Base-by-base conservation (phyloP, 1,139 yeast genomes). In the Yamadazyma kanchanaburiensis region DNA sequence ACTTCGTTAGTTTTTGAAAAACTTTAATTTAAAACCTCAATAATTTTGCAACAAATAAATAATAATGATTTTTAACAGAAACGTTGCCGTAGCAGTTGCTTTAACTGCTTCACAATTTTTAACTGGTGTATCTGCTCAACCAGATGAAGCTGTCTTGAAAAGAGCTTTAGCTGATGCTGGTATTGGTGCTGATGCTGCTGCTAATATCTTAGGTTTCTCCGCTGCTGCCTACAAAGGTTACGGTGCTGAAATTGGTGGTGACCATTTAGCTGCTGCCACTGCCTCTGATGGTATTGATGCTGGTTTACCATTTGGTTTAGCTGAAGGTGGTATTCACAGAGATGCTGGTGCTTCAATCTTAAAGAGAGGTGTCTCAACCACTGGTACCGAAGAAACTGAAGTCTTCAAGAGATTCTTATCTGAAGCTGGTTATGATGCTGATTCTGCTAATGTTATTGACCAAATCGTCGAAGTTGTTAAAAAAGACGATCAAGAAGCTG, bases 41-140 rank as follows among this genome's bases (percentile, higher is more conserved):
- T 25, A 19, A 15, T 6, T 13, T 24, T 14, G 13, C 10, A 19
- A 20, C 12, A 28, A n/a, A n/a, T n/a, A n/a, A n/a, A n/a, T 7
- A 8, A 32, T 14, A 31, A 47, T 45, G 51, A 32, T 45, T 18
- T 45, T 46, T 25, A 31, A 45, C 15, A 42, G 31, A 27, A 29
- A 42, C 24, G 35, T 42, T 22, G 35, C 48, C 14, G 25, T 46
- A 21, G 21, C 47, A 16, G 31, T 46, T 23, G 50, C 51, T 22
- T 34, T 46, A 25, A 31, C 49, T 25, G 36, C 48, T 26, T 30
- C 47, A 10, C 32, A 32, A 21, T 43, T 46, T 22, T 42, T 45
- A 24, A 26, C 28, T 21, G 42, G 38, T 22, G 42, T 32, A 14
- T 30, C 25, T 18, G 51, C 49, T 26, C 34, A 37, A 29, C 5